Evolutionary conservation across 257 asterid species (phyloP), one percentile per base, ranked within the genome.

Genomic region (Scutellaria galericulata): DNA sequence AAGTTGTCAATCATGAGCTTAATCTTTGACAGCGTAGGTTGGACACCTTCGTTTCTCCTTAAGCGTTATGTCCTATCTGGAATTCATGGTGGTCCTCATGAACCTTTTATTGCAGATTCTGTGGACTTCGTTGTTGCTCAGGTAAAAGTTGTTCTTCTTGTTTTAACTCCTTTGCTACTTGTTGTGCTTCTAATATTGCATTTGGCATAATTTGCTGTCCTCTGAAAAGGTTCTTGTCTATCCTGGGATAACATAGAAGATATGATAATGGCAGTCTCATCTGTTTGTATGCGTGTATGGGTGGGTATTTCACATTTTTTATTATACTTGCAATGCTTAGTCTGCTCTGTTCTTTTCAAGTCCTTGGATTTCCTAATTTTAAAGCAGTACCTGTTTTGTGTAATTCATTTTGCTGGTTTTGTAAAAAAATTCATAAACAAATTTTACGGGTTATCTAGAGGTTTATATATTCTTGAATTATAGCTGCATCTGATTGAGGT

Each of bases 81-180:
- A 70, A 95, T 95, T 64, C 98, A 88, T 45, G 93, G 83, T 70
- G 97, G 98, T 66, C 98, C 98, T 65, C 97, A 86, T 72, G 99
- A 95, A 81, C 99, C 98, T 64, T 95, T 95, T 71, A 92, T 95
- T 76, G 98, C 99, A 52, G 99, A 95, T 77, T 92, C 99, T 11
- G 96, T 95, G 65, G 99, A 95, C 77, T 92, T 95, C 78, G 93
- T 95, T 45, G 99, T 95, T 85, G 87, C 98, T 57, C 99, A 95
- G 99, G 99, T 95, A 76, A 75, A 57, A 52, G 13, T 71, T 71
- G 56, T 15, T 20, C 41, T 22, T 39, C 7, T 39, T 45, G 24
- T 67, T 27, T 0, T 10, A 31, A 62, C 71, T 68, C 64, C 7
- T 50, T 14, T 40, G 7, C 46, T 72, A 66, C 47, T 78, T 22